A percentile compares a stretch with the other conserved stretches of the same genome.
These are phyloP conservation scores for Jamesozyma lodderae DNA, from an alignment of 805 yeast genomes.

Conservation along the genomic window DNA sequence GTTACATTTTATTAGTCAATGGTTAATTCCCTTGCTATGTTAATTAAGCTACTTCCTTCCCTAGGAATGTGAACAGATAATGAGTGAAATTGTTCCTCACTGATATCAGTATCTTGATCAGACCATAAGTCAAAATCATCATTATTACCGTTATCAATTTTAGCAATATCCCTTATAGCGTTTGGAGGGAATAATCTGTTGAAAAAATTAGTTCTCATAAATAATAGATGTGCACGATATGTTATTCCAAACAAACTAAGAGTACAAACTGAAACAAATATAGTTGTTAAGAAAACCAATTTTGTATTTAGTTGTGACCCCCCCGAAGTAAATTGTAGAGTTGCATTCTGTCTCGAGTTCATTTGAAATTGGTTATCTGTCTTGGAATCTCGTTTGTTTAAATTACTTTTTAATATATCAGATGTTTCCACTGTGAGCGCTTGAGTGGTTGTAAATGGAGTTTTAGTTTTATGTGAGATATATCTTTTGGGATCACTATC, in stretches of 20 bases:
- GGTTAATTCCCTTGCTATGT: constrained; percentile 2
- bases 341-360: too few species aligned
- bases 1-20: constrained; percentile 2
- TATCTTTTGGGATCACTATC: neutral
- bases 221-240: neutral
- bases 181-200: neutral
- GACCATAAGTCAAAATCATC: constrained; percentile 2
- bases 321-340: constrained; percentile 1
- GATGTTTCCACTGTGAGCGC: too few species aligned
- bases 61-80: constrained; percentile 6
- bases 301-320: constrained; percentile 6
- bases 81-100: constrained; percentile 5
- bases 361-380: too few species aligned
- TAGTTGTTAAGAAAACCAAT: constrained; percentile 6
- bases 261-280: constrained; percentile 5
- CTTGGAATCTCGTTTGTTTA: too few species aligned
- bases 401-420: too few species aligned
- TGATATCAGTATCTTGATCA: constrained; percentile 6
- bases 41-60: constrained; percentile 1
- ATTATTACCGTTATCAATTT: neutral
- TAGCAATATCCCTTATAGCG: neutral
- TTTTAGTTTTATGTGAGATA: neutral
- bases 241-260: constrained; percentile 6
- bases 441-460: neutral
- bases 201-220: neutral